Conservation (phyloP, 1,284 basidiomycete genomes). For the Ustilago crameri region DNA sequence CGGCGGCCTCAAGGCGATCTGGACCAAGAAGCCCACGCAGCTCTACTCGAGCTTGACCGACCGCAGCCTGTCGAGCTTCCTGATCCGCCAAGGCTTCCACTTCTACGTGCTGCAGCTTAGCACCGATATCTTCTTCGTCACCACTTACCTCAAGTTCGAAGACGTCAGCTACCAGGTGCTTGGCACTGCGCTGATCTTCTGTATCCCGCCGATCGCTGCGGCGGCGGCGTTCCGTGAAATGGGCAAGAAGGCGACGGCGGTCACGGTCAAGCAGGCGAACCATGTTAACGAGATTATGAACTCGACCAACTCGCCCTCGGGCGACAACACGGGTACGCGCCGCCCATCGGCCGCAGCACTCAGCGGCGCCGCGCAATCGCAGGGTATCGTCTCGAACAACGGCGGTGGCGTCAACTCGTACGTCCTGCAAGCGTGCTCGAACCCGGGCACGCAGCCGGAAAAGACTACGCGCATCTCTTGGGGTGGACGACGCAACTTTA, state of each 20-base stretch:
- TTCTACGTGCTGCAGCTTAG: conserved; percentile 32
- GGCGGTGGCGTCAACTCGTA: conserved; percentile 16
- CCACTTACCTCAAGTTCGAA: conserved; percentile 26
- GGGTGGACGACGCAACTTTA: conserved; percentile 3
- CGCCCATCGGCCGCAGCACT: neutral
- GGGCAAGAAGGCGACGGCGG: conserved; percentile 31
- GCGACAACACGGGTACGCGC: conserved; percentile 10
- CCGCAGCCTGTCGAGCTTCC: conserved; percentile 25
- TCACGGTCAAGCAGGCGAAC: conserved; percentile 8
- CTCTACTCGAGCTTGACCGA: conserved; percentile 15
- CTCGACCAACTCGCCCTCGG: conserved; percentile 21
- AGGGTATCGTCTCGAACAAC: neutral
- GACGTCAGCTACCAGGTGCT: conserved; percentile 31
- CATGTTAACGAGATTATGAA: conserved; percentile 44
- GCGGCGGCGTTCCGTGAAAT: conserved; percentile 41
- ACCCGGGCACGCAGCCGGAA: conserved; percentile 4
- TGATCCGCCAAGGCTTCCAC: conserved; percentile 43
- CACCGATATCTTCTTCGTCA: conserved; percentile 39
- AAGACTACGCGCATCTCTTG: conserved; percentile 24
- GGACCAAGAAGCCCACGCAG: conserved; percentile 15
- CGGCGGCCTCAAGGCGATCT: conserved; percentile 30
- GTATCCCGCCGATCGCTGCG: conserved; percentile 37
- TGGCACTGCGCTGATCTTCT: conserved; percentile 26
- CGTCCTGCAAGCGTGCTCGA: conserved; percentile 21
- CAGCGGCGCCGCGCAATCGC: neutral